phyloP scores from a whole-genome alignment of 495 filamentous ascomycete genomes.

The Trichoderma parareesei region DNA sequence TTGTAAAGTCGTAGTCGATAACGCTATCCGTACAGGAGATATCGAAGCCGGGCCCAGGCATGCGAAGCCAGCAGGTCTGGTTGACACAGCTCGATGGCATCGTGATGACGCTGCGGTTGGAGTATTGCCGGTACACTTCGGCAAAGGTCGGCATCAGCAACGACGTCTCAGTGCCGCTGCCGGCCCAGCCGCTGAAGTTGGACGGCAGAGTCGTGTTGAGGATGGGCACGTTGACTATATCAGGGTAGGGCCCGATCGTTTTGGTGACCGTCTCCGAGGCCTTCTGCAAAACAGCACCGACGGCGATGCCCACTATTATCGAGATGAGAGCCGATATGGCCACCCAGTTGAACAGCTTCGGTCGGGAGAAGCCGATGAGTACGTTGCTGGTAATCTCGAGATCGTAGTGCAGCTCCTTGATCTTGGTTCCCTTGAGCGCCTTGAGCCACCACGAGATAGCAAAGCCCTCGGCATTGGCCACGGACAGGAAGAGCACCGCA shows the following conservation, averaged over 20 bases:
- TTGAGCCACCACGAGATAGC: conserved; percentile 6
- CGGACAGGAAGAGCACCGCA: background rate
- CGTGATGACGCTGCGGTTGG: background rate
- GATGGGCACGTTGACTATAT: background rate
- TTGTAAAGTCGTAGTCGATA: background rate
- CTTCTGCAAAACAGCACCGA: background rate
- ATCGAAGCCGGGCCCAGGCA: background rate
- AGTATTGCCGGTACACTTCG: background rate
- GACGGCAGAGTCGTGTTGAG: background rate
- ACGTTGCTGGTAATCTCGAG: background rate
- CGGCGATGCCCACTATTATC: background rate
- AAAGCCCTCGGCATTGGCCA: background rate
- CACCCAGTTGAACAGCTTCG: background rate
- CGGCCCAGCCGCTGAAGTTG: background rate
- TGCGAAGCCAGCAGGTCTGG: background rate
- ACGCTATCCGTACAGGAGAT: background rate
- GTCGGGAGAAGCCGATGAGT: background rate
- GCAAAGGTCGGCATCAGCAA: background rate
- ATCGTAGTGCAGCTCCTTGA: conserved; percentile 4
- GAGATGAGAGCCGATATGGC: background rate
- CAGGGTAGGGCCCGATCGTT: background rate
- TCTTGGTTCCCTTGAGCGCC: background rate
- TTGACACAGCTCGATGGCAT: background rate
- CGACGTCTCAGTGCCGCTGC: background rate
- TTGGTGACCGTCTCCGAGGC: background rate